Conservation (phyloP, 176 grass and related monocot genomes). For the Tillandsia leiboldiana region DNA sequence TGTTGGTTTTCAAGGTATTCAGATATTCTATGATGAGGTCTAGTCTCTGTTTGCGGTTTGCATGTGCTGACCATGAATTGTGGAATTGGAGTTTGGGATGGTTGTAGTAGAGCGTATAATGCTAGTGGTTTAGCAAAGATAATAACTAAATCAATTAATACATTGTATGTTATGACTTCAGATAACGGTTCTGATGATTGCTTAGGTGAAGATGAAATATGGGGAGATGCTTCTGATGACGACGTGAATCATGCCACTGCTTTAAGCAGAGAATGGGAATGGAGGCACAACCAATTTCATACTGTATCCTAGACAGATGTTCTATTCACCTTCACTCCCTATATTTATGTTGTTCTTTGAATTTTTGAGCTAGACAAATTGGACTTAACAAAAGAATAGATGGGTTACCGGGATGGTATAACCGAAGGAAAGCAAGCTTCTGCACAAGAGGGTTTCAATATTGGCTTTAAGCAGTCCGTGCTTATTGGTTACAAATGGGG, state of each 20-base stretch:
- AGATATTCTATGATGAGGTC: too few relatives aligned
- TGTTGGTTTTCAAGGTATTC: too few relatives aligned
- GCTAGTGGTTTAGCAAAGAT: too few relatives aligned
- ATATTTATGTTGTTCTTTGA: background rate
- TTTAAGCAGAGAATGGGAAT: constrained; percentile 59
- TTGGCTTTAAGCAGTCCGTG: constrained; percentile 70
- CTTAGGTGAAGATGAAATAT: constrained; percentile 23
- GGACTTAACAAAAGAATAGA: constrained; percentile 38
- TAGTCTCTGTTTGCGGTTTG: too few relatives aligned
- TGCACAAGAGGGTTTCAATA: constrained; percentile 80
- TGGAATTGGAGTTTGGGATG: too few relatives aligned
- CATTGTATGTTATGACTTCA: too few relatives aligned
- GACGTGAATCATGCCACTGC: constrained; percentile 12
- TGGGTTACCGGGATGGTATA: constrained; percentile 91
- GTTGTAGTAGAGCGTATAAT: too few relatives aligned
- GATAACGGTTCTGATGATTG: constrained; percentile 4
- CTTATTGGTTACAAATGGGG: constrained; percentile 69
- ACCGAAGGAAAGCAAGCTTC: constrained; percentile 56
- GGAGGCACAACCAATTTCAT: constrained; percentile 46
- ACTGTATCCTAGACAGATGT: constrained; percentile 32
- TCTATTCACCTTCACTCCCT: background rate
- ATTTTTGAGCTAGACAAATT: constrained; percentile 8
- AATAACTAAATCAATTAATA: too few relatives aligned
- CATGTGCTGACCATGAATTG: too few relatives aligned
- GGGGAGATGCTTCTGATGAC: constrained; percentile 34